Conservation (phyloP, 83 land plant species). For the Diphasiastrum complanatum region DNA sequence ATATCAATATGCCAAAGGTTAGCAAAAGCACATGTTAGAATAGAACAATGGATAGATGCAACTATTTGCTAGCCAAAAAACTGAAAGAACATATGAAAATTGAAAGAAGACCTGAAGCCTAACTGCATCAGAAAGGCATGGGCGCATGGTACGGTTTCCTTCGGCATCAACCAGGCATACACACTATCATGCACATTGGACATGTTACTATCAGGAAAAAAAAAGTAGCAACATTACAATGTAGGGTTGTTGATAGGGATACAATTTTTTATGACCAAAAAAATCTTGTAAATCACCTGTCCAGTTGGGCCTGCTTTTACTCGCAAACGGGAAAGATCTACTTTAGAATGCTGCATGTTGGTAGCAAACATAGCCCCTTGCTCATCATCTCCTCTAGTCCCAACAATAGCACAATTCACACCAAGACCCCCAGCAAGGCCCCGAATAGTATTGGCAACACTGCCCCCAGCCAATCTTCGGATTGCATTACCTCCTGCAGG, state of each 20-base stretch:
- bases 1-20: neutral
- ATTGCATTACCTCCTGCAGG: constrained; percentile 31
- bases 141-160: constrained; percentile 92
- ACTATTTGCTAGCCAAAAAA: neutral
- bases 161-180: constrained; percentile 88
- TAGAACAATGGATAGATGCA: neutral
- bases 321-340: constrained; percentile 60
- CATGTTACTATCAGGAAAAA: constrained; percentile 1
- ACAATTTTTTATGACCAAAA: neutral
- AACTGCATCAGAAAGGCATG: constrained; percentile 78
- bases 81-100: neutral
- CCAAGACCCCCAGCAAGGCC: constrained; percentile 72
- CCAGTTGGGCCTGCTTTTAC: constrained; percentile 67
- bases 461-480: constrained; percentile 81
- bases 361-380: constrained; percentile 57
- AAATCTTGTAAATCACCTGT: constrained; percentile 40
- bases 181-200: constrained; percentile 41
- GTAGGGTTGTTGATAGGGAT: neutral
- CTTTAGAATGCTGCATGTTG: constrained; percentile 58
- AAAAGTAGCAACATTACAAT: constrained; percentile 1
- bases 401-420: constrained; percentile 53
- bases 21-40: too few species aligned
- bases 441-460: constrained; percentile 84
- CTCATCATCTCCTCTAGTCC: constrained; percentile 83
- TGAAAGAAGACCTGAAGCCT: constrained; percentile 44